Base-by-base conservation (phyloP, 2,329 filamentous ascomycete genomes). In the Byssochlamys sp. region DNA sequence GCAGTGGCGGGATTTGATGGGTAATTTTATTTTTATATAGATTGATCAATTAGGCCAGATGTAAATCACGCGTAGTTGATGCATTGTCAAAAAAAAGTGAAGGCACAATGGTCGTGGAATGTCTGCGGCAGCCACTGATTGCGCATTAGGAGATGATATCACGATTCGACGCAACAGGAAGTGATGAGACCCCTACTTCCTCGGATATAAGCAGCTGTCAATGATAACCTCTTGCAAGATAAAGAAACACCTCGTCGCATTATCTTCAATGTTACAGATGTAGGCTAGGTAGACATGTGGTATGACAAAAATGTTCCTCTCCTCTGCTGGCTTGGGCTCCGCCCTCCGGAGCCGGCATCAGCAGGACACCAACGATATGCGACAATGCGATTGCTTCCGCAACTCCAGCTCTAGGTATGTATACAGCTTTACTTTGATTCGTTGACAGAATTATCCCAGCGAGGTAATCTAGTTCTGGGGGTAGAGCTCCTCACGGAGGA, bases 401-500 rank as follows among this genome's bases (percentile, higher is more conserved):
- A 24, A 28, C 49, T 51, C 49, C 49, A 51, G 49, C 49, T 51
- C 49, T 28, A 64, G 24, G 65, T 71, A 71, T 72, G 69, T 71
- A 71, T 71, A 72, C 69, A 72, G 63, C 66, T 67, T 70, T 71
- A 65, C 58, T 61, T 64, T 69, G 68, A 64, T 69, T 65, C 39
- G 28, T 55, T 55, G 26, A 29, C 29, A 39, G 48, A 59, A 58
- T 56, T 59, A 60, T 56, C 48, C 49, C 55, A 51, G 58, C 57
- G 51, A 55, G 55, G 63, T 69, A 68, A 75, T 75, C 64, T 71
- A 65, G 69, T 73, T 73, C 59, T 81, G 75, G 62, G 92, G 91
- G 80, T 91, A 97, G 75, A 97, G 82, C 71, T 90, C 86, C 83
- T 97, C 92, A 83, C 94, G 95, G 69, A 96, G 84, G 65, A 84